Percentiles rank a stretch among this genome's conserved stretches.
Conservation (phyloP, 495 filamentous ascomycete genomes). For the Ramalina peruviana region DNA sequence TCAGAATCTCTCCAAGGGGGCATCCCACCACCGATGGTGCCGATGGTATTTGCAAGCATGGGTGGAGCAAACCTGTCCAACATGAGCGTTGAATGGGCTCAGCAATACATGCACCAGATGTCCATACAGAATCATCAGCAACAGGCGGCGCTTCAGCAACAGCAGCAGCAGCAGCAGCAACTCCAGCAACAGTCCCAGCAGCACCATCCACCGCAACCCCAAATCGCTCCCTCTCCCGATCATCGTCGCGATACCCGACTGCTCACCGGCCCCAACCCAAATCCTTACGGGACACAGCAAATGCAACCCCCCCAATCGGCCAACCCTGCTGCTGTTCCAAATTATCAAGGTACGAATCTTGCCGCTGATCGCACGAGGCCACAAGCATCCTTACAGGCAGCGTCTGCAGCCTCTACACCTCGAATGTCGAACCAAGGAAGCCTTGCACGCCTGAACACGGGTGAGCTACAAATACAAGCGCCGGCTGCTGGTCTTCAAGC, state of each 20-base stretch:
- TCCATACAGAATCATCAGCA: slow-evolving; percentile 39
- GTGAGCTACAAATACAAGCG: slow-evolving; percentile 42
- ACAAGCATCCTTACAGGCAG: slow-evolving; percentile 17
- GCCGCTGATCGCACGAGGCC: slow-evolving; percentile 22
- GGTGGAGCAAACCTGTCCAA: slow-evolving; percentile 48
- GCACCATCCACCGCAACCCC: slow-evolving; percentile 31
- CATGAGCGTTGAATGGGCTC: slow-evolving; percentile 54
- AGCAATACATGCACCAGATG: slow-evolving; percentile 46
- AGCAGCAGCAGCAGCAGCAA: slow-evolving; percentile 32
- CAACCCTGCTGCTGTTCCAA: slow-evolving; percentile 7
- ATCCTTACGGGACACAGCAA: slow-evolving; percentile 22
- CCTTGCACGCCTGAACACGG: slow-evolving; percentile 41
- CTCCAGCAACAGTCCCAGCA: slow-evolving; percentile 33
- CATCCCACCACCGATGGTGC: slow-evolving; percentile 74
- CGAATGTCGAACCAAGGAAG: slow-evolving; percentile 25
- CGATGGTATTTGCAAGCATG: slow-evolving; percentile 79
- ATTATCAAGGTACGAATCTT: slow-evolving; percentile 17
- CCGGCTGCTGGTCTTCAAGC: slow-evolving; percentile 27
- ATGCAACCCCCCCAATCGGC: slow-evolving; percentile 12
- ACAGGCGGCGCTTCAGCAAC: slow-evolving; percentile 28
- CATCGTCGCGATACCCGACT: slow-evolving; percentile 20
- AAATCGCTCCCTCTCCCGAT: slow-evolving; percentile 19
- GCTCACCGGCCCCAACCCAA: slow-evolving; percentile 23
- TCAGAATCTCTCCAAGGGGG: slow-evolving; percentile 65
- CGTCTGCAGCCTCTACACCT: slow-evolving; percentile 19